These are phyloP conservation scores for Suhomyces sp. DNA, from an alignment of 805 yeast species.

Conservation along the genomic window DNA sequence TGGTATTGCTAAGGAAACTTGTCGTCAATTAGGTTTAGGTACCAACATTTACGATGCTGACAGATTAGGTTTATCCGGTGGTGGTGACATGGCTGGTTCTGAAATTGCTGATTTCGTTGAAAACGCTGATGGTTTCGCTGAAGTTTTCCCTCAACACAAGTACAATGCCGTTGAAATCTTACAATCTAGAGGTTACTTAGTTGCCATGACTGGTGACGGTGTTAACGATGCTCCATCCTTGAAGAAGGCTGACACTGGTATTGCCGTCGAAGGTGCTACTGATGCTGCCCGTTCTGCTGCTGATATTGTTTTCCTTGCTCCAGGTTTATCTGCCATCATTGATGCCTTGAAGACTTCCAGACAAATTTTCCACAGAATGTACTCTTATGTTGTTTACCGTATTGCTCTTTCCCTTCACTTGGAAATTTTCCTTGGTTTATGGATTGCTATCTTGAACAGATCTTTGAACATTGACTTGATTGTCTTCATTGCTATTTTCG, in stretches of 20 bases:
- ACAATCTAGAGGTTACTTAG: conserved; percentile 94
- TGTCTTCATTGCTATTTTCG: conserved; percentile 96
- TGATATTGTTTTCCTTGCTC: conserved; percentile 74
- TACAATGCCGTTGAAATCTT: conserved; percentile 93
- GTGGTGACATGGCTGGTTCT: conserved; percentile 95
- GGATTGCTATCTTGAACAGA: conserved; percentile 91
- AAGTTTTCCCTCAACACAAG: conserved; percentile 98
- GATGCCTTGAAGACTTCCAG: conserved; percentile 57
- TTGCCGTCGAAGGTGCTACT: conserved; percentile 98
- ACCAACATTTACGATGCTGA: conserved; percentile 96
- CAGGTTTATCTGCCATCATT: conserved; percentile 34
- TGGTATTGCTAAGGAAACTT: conserved; percentile 97
- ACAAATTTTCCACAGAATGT: conserved; percentile 84
- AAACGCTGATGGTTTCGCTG: conserved; percentile 97
- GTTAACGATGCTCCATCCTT: conserved; percentile 97
- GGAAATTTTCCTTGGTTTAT: conserved; percentile 91
- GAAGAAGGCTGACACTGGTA: conserved; percentile 87
- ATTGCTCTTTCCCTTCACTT: conserved; percentile 92
- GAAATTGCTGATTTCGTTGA: conserved; percentile 96
- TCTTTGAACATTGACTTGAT: conserved; percentile 86
- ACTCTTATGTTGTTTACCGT: conserved; percentile 97
- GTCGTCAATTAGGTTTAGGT: conserved; percentile 96
- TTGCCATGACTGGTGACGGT: conserved; percentile 99
- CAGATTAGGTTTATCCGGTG: conserved; percentile 92
- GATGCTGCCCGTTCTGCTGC: conserved; percentile 98